Base-by-base conservation (phyloP, 208 protist genomes). In the Wallacemonas sp. region DNA sequence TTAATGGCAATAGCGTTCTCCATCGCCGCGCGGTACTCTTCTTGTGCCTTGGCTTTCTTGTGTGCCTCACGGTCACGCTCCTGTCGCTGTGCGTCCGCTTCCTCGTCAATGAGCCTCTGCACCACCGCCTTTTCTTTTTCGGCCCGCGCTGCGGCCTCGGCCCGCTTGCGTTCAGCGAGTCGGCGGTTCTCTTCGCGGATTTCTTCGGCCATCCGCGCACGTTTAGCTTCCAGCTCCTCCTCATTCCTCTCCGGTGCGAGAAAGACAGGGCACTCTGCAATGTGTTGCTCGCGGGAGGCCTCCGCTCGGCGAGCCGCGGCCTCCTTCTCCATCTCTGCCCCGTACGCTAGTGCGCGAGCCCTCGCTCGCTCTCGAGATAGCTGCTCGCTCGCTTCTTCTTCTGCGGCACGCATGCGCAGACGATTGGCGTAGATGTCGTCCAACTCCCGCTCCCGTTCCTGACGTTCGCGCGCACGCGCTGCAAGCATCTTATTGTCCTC, bases 161-260 rank as follows among this genome's bases (percentile, higher is more conserved):
- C 57, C 22, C 58, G 64, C 44, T 63, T 74, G 50, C 74, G 53
- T 52, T 77, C 66, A 0, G 63, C 76, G 53, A 73, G 63, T 19
- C 66, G 59, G 15, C 58, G 67, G 17, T 82, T 45, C 45, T 69
- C 69, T 41, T 79, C 73, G 26, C 33, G 48, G 24, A 39, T 57
- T 13, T 24, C 65, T 44, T 73, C 72, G 6, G 66, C 62, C 19
- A 75, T 29, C 27, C 50, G 44, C 37, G 33, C 46, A 10, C 37
- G 62, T 24, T 44, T 33, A 10, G 36, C 36, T 26, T 46, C 48
- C 13, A 50, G 37, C 6, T 50, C 22, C 26, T 24, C 27, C 44
- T 67, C 62, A 48, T 57, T 36, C 34, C 34, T 39, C 33, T 57
- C 50, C 3, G 50, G 50, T 3, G 50, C 50, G 1, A 57, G 30